Percentiles rank a stretch among this genome's conserved stretches.
These are phyloP conservation scores for Candida sphagnicola DNA, from an alignment of 805 yeast genomes.

Conservation along the genomic window DNA sequence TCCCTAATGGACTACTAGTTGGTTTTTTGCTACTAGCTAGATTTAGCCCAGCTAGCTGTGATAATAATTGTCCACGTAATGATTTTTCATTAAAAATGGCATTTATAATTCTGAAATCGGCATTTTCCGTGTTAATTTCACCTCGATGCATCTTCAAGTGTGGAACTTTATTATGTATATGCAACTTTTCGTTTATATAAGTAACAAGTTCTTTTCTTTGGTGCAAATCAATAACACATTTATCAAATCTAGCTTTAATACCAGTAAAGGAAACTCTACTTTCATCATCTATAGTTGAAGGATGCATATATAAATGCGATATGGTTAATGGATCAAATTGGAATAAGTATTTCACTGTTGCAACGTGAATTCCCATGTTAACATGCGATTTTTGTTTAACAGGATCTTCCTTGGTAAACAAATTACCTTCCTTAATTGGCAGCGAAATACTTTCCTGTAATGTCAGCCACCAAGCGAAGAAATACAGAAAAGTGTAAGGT, in stretches of 20 bases:
- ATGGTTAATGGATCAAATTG: slow-evolving; percentile 37
- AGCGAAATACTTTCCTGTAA: slow-evolving; percentile 27
- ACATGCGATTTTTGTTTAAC: slow-evolving; percentile 21
- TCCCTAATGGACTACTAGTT: not conserved
- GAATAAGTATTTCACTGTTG: slow-evolving; percentile 39
- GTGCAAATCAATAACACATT: slow-evolving; percentile 35
- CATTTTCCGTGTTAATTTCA: slow-evolving; percentile 62
- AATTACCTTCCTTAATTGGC: slow-evolving; percentile 33
- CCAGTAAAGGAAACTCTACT: slow-evolving; percentile 34
- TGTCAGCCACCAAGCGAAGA: slow-evolving; percentile 41
- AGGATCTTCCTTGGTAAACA: slow-evolving; percentile 18
- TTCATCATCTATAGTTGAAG: slow-evolving; percentile 18
- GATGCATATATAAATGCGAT: slow-evolving; percentile 33
- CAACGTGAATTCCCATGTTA: slow-evolving; percentile 36
- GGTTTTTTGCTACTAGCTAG: not conserved
- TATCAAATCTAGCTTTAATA: slow-evolving; percentile 30
- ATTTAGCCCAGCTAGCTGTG: slow-evolving; percentile 12
- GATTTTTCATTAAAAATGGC: slow-evolving; percentile 62
- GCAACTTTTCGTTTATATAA: slow-evolving; percentile 35
- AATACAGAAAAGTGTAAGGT: slow-evolving; percentile 35
- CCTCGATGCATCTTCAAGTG: slow-evolving; percentile 62
- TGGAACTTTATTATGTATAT: slow-evolving; percentile 34
- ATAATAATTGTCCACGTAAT: slow-evolving; percentile 20
- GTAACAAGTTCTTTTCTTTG: slow-evolving; percentile 34
- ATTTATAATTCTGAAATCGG: slow-evolving; percentile 64